phyloP scores from a whole-genome alignment of 805 yeast species.

The Cyberlindnera amylophila region DNA sequence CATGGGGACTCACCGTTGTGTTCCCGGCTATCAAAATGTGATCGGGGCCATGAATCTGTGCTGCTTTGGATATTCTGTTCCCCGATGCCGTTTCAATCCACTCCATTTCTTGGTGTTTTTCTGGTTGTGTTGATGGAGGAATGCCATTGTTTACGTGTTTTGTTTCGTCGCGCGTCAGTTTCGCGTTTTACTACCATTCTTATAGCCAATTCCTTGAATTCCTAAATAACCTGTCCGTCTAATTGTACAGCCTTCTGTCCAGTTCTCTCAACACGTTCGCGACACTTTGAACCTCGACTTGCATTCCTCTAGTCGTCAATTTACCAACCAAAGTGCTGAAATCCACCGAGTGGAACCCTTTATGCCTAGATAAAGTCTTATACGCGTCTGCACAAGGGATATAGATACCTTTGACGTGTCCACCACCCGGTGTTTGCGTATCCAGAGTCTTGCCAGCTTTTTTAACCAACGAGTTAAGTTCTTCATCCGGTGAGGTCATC shows the following conservation, averaged over 20 bases:
- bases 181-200: no score
- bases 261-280: slow-evolving; percentile 80
- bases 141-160: no score
- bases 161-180: no score
- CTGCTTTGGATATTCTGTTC: slow-evolving; percentile 43
- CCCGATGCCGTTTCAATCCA: slow-evolving; percentile 51
- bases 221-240: no score
- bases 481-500: slow-evolving; percentile 20
- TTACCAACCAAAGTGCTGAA: slow-evolving; percentile 71
- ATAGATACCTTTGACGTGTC: slow-evolving; percentile 42
- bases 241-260: slow-evolving; percentile 45
- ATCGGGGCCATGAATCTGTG: slow-evolving; percentile 40
- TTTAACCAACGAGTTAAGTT: slow-evolving; percentile 22
- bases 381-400: slow-evolving; percentile 91
- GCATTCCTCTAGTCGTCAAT: slow-evolving; percentile 78
- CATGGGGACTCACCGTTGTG: slow-evolving; percentile 36
- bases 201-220: neutral
- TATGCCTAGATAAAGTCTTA: slow-evolving; percentile 79
- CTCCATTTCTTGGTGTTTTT: slow-evolving; percentile 4
- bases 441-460: slow-evolving; percentile 10
- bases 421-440: slow-evolving; percentile 13
- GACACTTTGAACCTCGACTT: slow-evolving; percentile 87
- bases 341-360: slow-evolving; percentile 68
- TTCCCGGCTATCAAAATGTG: slow-evolving; percentile 44
- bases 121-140: no score